These are phyloP conservation scores for Xylariaceae sp. DNA, from an alignment of 2,329 filamentous ascomycete species.

Conservation along the genomic window DNA sequence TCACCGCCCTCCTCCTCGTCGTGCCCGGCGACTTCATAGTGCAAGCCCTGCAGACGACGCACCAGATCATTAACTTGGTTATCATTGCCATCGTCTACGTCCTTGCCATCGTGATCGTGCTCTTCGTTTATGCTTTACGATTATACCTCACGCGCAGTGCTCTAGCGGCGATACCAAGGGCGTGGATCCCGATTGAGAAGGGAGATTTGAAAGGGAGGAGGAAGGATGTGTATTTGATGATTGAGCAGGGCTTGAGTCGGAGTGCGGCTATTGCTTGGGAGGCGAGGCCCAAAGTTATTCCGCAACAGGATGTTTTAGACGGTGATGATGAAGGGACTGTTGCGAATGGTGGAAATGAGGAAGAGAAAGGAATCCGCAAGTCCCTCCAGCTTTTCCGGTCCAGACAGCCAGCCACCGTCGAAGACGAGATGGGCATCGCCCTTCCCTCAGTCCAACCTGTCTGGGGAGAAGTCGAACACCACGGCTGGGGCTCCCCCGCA, in stretches of 20 bases:
- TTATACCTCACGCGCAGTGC: slow-evolving; percentile 81
- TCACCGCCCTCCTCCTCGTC: slow-evolving; percentile 69
- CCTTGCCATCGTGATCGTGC: slow-evolving; percentile 64
- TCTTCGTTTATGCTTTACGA: slow-evolving; percentile 76
- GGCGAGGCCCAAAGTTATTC: slow-evolving; percentile 61
- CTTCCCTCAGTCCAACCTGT: slow-evolving; percentile 50
- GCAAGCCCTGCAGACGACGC: slow-evolving; percentile 60
- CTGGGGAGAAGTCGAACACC: slow-evolving; percentile 83
- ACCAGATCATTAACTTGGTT: slow-evolving; percentile 75
- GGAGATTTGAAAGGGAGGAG: slow-evolving; percentile 76
- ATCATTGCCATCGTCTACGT: slow-evolving; percentile 74
- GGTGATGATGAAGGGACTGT: slow-evolving; percentile 13
- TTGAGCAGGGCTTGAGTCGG: slow-evolving; percentile 66
- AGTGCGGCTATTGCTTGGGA: slow-evolving; percentile 81
- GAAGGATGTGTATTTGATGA: slow-evolving; percentile 71
- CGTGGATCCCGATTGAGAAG: slow-evolving; percentile 80
- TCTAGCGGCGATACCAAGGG: slow-evolving; percentile 78
- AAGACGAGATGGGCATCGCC: slow-evolving; percentile 39
- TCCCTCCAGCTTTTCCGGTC: slow-evolving; percentile 24
- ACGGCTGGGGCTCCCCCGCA: slow-evolving; percentile 82
- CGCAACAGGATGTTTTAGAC: slow-evolving; percentile 21
- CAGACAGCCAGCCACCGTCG: slow-evolving; percentile 36
- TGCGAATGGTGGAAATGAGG: slow-evolving; percentile 5
- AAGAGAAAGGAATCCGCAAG: slow-evolving; percentile 15
- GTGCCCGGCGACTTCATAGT: slow-evolving; percentile 78